Base-by-base conservation (phyloP, 768 basidiomycete genomes). In the Trametes cinnabarina region DNA sequence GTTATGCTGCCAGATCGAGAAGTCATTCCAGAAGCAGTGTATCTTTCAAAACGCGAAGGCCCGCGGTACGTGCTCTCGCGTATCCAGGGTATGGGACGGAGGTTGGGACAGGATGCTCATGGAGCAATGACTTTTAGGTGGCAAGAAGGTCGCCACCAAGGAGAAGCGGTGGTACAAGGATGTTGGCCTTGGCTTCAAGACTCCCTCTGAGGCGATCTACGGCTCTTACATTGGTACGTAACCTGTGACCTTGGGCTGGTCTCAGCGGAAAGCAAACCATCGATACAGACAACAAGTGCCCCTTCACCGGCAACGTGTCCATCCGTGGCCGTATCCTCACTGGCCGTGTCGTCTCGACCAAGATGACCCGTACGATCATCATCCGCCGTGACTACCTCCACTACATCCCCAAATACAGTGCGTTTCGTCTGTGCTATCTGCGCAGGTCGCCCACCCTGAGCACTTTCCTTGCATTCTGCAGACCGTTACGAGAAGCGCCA, bases 121-220 rank as follows among this genome's bases (percentile, higher is more conserved):
- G 42, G 49, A 15, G 28, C 43, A 40, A 20, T 60, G 52, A 51
- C 40, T 34, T 37, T 30, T 47, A 92, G 94, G 81, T 69, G 86
- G 88, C 67, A 93, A 93, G 83, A 96, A 96, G 82, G 81, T 94
- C 66, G 82, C 88, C 50, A 93, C 94, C 66, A 97, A 88, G 83
- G 90, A 93, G 65, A 97, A 89, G 84, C 82, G 97, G 74, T 99
- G 97, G 96, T 97, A 91, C 80, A 98, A 98, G 85, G 94, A 98
- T 77, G 90, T 97, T 69, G 95, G 95, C 69, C 80, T 98, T 58
- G 93, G 93, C 44, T 97, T 92, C 80, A 94, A 98, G 84, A 98
- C 94, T 26, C 97, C 97, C 46, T 69, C 86, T 63, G 95, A 98
- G 69, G 97, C 97, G 53, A 92, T 98, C 72, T 92, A 83, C 55